phyloP scores from a whole-genome alignment of 2,329 filamentous ascomycete genomes.

The Bipolaris bicolor region DNA sequence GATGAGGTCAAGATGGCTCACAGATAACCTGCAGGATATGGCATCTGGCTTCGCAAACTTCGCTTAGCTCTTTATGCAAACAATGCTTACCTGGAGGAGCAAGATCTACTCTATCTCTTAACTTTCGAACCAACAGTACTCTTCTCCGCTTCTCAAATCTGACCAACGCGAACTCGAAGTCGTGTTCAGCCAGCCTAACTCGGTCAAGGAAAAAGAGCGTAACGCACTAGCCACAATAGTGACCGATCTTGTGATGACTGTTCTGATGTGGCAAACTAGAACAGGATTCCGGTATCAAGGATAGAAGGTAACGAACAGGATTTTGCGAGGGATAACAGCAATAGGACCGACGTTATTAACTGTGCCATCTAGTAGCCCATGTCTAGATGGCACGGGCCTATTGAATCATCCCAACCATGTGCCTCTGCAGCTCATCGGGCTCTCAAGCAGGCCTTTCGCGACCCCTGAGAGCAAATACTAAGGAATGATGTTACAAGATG shows the following conservation, averaged over 20 bases:
- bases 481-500: slow-evolving; percentile 8
- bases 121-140: not conserved
- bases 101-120: slow-evolving; percentile 6
- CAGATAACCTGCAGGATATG: slow-evolving; percentile 1
- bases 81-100: slow-evolving; percentile 28
- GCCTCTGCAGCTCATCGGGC: slow-evolving; percentile 3
- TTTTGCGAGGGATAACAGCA: slow-evolving; percentile 12
- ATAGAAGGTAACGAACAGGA: slow-evolving; percentile 11
- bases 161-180: not conserved
- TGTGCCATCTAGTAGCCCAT: slow-evolving; percentile 17
- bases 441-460: slow-evolving; percentile 4
- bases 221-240: not conserved
- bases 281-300: slow-evolving; percentile 10
- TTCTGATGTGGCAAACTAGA: slow-evolving; percentile 1
- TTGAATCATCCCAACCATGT: slow-evolving; percentile 8
- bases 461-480: slow-evolving; percentile 7
- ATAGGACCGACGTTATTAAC: slow-evolving; percentile 26
- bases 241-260: slow-evolving; percentile 1
- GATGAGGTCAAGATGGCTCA: not conserved
- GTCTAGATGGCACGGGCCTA: slow-evolving; percentile 3
- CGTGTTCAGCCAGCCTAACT: slow-evolving; percentile 1
- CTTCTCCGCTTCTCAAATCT: not conserved
- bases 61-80: slow-evolving; percentile 18
- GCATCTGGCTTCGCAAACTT: slow-evolving; percentile 12
- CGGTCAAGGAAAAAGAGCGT: slow-evolving; percentile 1